Evolutionary conservation across 2,329 filamentous ascomycete species (phyloP).

Genomic region (Bipolaris sorokiniana): DNA sequence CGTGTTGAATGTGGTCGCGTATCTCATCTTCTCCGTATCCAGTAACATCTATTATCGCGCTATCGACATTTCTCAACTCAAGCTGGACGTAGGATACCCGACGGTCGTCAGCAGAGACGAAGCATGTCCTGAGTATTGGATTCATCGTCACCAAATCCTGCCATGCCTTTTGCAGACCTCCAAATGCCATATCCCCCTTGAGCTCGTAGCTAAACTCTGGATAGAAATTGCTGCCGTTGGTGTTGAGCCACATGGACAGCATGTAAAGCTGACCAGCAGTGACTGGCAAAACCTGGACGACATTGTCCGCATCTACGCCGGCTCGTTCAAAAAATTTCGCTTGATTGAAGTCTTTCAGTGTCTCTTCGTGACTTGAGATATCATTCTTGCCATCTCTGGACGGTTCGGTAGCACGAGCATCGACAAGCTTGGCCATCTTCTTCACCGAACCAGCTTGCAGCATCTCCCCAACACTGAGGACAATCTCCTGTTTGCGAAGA

Average conservation of each 20-base stretch:
- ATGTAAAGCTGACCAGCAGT: slow-evolving; percentile 82
- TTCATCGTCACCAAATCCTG: slow-evolving; percentile 59
- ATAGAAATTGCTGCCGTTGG: slow-evolving; percentile 71
- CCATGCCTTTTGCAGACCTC: slow-evolving; percentile 67
- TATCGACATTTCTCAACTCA: slow-evolving; percentile 54
- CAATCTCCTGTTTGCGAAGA: slow-evolving; percentile 67
- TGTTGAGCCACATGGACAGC: slow-evolving; percentile 76
- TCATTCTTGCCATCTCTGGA: slow-evolving; percentile 7
- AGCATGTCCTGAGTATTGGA: slow-evolving; percentile 72
- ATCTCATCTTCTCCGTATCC: slow-evolving; percentile 19
- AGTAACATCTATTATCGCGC: slow-evolving; percentile 42
- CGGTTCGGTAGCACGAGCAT: slow-evolving; percentile 13
- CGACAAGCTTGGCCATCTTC: slow-evolving; percentile 62
- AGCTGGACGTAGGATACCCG: slow-evolving; percentile 68
- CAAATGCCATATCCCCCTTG: slow-evolving; percentile 46
- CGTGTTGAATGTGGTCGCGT: background rate
- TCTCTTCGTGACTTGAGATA: slow-evolving; percentile 9
- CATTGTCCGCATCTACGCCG: slow-evolving; percentile 52
- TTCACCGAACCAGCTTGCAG: slow-evolving; percentile 68
- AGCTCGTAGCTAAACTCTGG: slow-evolving; percentile 71
- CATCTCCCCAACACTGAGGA: slow-evolving; percentile 73
- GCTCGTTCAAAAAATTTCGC: slow-evolving; percentile 48
- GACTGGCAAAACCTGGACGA: slow-evolving; percentile 69
- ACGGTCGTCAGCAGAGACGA: slow-evolving; percentile 60
- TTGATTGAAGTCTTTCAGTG: slow-evolving; percentile 51